These are phyloP conservation scores for Endothia cerciana DNA, from an alignment of 2,329 filamentous ascomycete genomes.

Conservation along the genomic window DNA sequence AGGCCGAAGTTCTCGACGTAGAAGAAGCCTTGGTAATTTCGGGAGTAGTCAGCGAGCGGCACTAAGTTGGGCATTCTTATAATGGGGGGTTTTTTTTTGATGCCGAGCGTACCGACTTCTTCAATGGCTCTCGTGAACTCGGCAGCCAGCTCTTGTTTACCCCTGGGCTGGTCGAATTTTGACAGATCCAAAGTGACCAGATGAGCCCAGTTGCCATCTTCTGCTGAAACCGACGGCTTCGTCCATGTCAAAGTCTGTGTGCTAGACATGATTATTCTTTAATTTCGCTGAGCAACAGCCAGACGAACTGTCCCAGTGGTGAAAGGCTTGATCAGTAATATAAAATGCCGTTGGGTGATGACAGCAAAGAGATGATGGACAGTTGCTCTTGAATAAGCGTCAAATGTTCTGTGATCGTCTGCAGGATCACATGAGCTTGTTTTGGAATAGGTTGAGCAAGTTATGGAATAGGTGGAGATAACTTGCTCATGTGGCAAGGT, in stretches of 20 bases:
- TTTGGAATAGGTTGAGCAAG: slow-evolving; percentile 14
- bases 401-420: background rate
- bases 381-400: background rate
- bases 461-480: slow-evolving; percentile 13
- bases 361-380: background rate
- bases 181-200: slow-evolving; percentile 25
- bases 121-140: slow-evolving; percentile 15
- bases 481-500: slow-evolving; percentile 14
- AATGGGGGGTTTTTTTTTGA: too few species aligned
- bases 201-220: slow-evolving; percentile 16
- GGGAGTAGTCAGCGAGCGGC: background rate
- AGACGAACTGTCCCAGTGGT: too few species aligned
- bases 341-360: background rate
- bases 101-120: slow-evolving; percentile 16
- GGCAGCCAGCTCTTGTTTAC: slow-evolving; percentile 34
- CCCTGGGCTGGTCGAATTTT: slow-evolving; percentile 24
- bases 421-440: slow-evolving; percentile 13
- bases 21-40: slow-evolving; percentile 46
- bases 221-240: slow-evolving; percentile 6
- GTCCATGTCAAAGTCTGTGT: slow-evolving; percentile 18
- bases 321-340: background rate
- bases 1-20: slow-evolving; percentile 63
- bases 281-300: background rate
- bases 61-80: too few species aligned
- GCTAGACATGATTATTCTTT: slow-evolving; percentile 9